Evolutionary conservation across 2,329 filamentous ascomycete genomes (phyloP).

Genomic region (Metarhizium guizhouense): DNA sequence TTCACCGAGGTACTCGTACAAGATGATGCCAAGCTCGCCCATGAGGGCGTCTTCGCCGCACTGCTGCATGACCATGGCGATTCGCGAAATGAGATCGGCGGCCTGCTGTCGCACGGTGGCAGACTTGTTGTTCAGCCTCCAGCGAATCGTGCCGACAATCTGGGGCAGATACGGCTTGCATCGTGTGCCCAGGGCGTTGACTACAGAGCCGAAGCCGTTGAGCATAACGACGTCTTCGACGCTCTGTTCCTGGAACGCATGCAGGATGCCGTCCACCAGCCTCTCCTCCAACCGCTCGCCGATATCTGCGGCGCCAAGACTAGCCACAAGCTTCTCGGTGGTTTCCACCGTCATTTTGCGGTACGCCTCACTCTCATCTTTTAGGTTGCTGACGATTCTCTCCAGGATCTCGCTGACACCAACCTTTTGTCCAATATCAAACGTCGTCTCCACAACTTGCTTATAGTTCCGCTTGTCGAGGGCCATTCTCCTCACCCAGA

Average conservation of each 20-base stretch:
- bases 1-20: slow-evolving; percentile 97
- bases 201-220: slow-evolving; percentile 95
- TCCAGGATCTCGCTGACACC: slow-evolving; percentile 92
- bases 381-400: slow-evolving; percentile 86
- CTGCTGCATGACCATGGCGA: slow-evolving; percentile 98
- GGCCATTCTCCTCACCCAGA: slow-evolving; percentile 96
- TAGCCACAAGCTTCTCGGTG: slow-evolving; percentile 90
- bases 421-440: slow-evolving; percentile 96
- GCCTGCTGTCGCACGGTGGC: slow-evolving; percentile 95
- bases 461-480: slow-evolving; percentile 96
- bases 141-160: slow-evolving; percentile 93
- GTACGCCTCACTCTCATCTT: slow-evolving; percentile 96
- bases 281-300: slow-evolving; percentile 87
- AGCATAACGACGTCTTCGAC: slow-evolving; percentile 94
- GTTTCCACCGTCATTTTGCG: slow-evolving; percentile 99
- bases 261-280: slow-evolving; percentile 88
- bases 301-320: slow-evolving; percentile 87
- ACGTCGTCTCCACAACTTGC: slow-evolving; percentile 95
- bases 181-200: slow-evolving; percentile 85
- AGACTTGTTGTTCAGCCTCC: slow-evolving; percentile 95
- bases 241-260: slow-evolving; percentile 96
- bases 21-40: slow-evolving; percentile 86
- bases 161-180: slow-evolving; percentile 96
- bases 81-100: slow-evolving; percentile 90
- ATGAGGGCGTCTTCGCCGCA: slow-evolving; percentile 94